Evolutionary conservation across 1,139 yeast genomes (phyloP).

Genomic region (Martiniozyma asiatica): DNA sequence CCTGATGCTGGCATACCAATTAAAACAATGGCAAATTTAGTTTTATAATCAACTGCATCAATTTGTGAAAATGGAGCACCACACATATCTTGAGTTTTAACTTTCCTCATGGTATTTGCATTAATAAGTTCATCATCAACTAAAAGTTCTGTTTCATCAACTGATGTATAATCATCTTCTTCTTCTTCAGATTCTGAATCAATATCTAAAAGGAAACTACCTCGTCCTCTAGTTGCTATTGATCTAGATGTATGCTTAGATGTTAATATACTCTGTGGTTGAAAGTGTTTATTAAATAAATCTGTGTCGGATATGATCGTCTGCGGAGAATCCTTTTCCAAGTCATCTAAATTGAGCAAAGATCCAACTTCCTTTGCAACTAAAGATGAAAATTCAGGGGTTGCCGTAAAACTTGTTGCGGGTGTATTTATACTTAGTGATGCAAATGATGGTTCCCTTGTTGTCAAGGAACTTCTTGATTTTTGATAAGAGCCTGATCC

Average conservation of each 20-base stretch:
- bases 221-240: no score
- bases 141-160: neutral
- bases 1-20: slow-evolving; percentile 69
- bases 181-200: slow-evolving; percentile 6
- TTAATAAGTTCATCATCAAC: neutral
- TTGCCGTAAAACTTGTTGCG: slow-evolving; percentile 16
- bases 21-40: slow-evolving; percentile 35
- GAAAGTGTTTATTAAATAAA: no score
- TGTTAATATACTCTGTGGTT: no score
- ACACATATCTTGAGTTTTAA: slow-evolving; percentile 1
- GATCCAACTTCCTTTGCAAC: slow-evolving; percentile 21
- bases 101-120: neutral
- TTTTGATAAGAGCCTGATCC: no score
- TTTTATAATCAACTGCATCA: slow-evolving; percentile 2
- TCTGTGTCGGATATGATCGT: no score
- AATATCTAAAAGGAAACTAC: no score
- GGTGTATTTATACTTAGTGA: no score
- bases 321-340: slow-evolving; percentile 12
- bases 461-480: no score
- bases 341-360: slow-evolving; percentile 15
- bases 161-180: slow-evolving; percentile 3
- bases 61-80: slow-evolving; percentile 1
- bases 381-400: slow-evolving; percentile 22
- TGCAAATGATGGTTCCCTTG: no score
- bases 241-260: no score